Evolutionary conservation across 208 protist species (phyloP), one percentile per base, ranked within the genome.

Genomic region (Wallacemonas rigidus): DNA sequence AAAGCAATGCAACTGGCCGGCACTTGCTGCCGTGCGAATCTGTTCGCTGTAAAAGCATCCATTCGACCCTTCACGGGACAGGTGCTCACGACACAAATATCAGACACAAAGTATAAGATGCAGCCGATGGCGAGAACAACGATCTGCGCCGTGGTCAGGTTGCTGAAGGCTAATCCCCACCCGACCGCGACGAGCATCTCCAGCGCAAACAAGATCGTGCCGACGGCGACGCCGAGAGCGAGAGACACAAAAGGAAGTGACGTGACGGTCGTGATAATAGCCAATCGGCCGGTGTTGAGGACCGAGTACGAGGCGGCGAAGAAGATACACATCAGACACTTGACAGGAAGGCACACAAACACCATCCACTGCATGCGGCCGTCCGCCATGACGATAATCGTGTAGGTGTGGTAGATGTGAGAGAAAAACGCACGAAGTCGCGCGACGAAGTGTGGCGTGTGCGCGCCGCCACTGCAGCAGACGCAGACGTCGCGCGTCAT

Each of bases 131-230:
- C 54, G 17, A 83, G 68, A 2, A 83, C 64, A 1, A 89, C 44
- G 47, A 81, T 81, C 39, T 84, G 68, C 17, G 58, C 71, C 0
- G 77, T 80, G 7, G 80, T 74, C 0, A 86, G 64, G 3, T 54
- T 51, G 0, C 73, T 26, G 73, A 83, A 89, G 11, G 85, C 85
- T n/a, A 85, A 74, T 1, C 88, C 88, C 83, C 82, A 93, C 1
- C 85, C 88, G 67, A 93, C 63, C 9, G 72, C 73, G 7, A 90
- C 67, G 47, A 90, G 70, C 83, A 90, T 69, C 64, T 86, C 80
- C 63, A 76, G 44, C 63, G 79, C 75, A 50, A 84, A 87, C 17
- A 79, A 39, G n/a, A 80, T 69, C 6, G 79, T 68, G 36, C 60
- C 53, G 4, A 73, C 56, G 11, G 64, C 56, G 5, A 86, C 75